Evolutionary conservation across 2,329 filamentous ascomycete species (phyloP), one percentile per base, ranked within the genome.

Genomic region (Calycina herbarum): DNA sequence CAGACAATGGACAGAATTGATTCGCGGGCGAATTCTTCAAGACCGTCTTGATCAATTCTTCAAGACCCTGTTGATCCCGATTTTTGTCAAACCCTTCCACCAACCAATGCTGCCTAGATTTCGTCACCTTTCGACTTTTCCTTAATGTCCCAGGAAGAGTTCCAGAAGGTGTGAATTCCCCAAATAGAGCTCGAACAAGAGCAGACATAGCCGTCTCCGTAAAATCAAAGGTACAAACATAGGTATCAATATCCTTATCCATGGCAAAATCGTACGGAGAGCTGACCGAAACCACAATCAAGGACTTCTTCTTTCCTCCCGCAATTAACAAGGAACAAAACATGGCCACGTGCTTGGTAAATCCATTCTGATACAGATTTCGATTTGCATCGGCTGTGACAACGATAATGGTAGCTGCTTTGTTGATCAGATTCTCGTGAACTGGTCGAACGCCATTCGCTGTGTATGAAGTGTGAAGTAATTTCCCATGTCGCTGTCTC

Each of bases 231-330:
- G 94, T 97, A 80, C 94, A 97, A 51, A 98, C 85, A 73, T 97
- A 97, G 0, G 94, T 97, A 5, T 92, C 91, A 51, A 98, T 94
- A 0, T 88, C 88, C 69, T 90, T 90, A 74, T 98, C 94, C 85
- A 94, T 93, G 57, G 93, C 93, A 76, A 98, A 98, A 77, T 98
- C 94, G 77, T 97, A 98, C 0, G 94, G 94, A 0, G 94, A 97
- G 78, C 93, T 97, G 71, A 96, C 94, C 0, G 94, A 91, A 7
- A 97, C 90, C 3, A 97, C 94, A 29, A 97, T 89, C 45, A 97
- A 80, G 0, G 94, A 92, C 78, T 96, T 97, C 77, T 95, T 92
- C 74, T 93, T 91, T 1, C 91, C 91, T 15, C 85, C 86, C 6
- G 89, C 87, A 6, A 88, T 86, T 65, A 93, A 84, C 86, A 93